Base-by-base conservation (phyloP, 148 eudicot species). In the Chenopodium quinoa region DNA sequence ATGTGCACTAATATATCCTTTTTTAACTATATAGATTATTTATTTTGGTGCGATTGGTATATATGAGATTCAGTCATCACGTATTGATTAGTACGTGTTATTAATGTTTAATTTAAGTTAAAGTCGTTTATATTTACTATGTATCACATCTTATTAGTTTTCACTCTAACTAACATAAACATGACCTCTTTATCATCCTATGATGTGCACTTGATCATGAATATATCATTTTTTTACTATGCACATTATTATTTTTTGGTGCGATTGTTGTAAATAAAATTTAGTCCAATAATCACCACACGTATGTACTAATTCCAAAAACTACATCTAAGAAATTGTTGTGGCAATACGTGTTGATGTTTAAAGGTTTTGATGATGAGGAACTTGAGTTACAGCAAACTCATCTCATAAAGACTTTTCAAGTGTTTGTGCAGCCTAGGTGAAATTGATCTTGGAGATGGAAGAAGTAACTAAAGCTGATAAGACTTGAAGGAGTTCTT, bases 261-360 rank as follows among this genome's bases (percentile, higher is more conserved):
- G 75, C 25, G 54, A 72, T 44, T 72, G 75, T 56, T 22, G 56
- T 46, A n/a, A 9, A n/a, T 72, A 2, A 40, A 73, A 73, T 9
- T 73, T 44, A 52, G 0, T 50, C 63, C 37, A 67, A 27, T 78
- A 47, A 50, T 78, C 34, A 52, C 29, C 75, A 31, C 82, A 54
- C 75, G 76, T 69, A 79, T 79, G 82, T 71, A 71, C 67, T 79
- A 54, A 58, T 70, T 79, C 37, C 14, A 56, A 17, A 31, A 70
- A 54, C 46, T 79, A 70, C 68, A 68, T 60, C 75, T 79, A 52
- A 11, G 47, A 32, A 69, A 70, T 46, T 44, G 74, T 71, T 71
- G 27, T n/a, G 25, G 7, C 22, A 40, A 40, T 40, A 71, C 23
- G 23, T 23, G 23, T 23, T 23, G 23, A 23, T 23, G 23, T 23